Percentiles rank a stretch among this genome's conserved stretches.
Evolutionary conservation across 2,329 filamentous ascomycete species (phyloP).

Genomic region (Whalleya microplaca): DNA sequence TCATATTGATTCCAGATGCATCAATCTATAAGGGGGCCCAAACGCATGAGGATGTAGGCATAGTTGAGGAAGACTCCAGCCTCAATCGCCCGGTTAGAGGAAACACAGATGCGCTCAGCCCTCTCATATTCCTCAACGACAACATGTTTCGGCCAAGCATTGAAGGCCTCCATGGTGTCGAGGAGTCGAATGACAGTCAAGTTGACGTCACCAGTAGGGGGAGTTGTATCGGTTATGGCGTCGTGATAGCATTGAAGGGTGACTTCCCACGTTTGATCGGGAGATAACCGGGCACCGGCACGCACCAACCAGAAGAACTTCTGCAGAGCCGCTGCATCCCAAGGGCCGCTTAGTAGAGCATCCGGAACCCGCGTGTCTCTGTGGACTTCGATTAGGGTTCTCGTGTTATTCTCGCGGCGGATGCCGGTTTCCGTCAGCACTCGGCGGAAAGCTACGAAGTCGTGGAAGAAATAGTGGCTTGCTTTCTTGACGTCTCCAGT

Average conservation of each 20-base stretch:
- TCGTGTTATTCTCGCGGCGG: constrained; percentile 5
- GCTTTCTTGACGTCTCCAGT: constrained; percentile 12
- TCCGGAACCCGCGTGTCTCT: constrained; percentile 44
- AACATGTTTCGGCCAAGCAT: constrained; percentile 20
- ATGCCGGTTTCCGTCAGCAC: constrained; percentile 28
- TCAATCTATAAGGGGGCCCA: too few species aligned
- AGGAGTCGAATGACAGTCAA: constrained; percentile 22
- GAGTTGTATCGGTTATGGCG: constrained; percentile 28
- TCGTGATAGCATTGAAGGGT: constrained; percentile 43
- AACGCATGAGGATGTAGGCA: too few species aligned
- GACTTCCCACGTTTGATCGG: constrained; percentile 47
- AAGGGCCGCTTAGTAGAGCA: constrained; percentile 46
- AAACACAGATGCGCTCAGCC: not conserved
- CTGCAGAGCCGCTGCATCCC: constrained; percentile 43
- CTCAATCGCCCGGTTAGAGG: not conserved
- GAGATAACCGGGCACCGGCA: constrained; percentile 40
- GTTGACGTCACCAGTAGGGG: constrained; percentile 13
- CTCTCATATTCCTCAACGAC: constrained; percentile 4
- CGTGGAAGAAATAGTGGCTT: constrained; percentile 28
- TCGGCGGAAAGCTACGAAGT: constrained; percentile 31
- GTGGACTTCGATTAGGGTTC: constrained; percentile 43
- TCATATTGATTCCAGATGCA: too few species aligned
- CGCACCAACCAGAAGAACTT: constrained; percentile 52
- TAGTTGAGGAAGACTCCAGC: too few species aligned
- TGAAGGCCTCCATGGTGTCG: constrained; percentile 15